Evolutionary conservation across 495 filamentous ascomycete species (phyloP).

Genomic region (Xylaria acuta): DNA sequence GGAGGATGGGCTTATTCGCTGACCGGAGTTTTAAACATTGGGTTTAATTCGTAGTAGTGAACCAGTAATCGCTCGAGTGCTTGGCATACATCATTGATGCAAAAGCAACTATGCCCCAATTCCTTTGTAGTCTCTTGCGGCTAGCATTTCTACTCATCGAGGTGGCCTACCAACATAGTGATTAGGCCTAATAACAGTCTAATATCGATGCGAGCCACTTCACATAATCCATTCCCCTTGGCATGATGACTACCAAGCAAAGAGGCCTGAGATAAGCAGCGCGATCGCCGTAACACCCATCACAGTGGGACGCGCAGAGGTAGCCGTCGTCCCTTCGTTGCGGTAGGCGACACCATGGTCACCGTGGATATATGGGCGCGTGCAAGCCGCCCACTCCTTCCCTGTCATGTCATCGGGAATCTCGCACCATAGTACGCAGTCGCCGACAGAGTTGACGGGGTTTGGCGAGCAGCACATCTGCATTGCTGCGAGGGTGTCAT

Average conservation of each 20-base stretch:
- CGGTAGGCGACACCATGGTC: background rate
- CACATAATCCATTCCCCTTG: background rate
- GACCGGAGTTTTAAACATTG: background rate
- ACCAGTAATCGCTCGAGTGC: background rate
- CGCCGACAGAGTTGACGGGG: conserved; percentile 6
- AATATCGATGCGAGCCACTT: background rate
- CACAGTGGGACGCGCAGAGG: background rate
- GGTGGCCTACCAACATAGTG: background rate
- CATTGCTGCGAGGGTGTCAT: conserved; percentile 13
- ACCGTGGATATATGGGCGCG: background rate
- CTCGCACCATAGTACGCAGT: conserved; percentile 12
- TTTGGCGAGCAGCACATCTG: conserved; percentile 19
- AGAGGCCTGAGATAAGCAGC: conserved; percentile 7
- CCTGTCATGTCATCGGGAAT: background rate
- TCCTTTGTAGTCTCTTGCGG: background rate
- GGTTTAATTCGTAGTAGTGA: background rate
- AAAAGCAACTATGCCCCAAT: background rate
- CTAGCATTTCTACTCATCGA: background rate
- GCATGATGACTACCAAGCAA: background rate
- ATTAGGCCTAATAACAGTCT: background rate
- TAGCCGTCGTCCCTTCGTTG: background rate
- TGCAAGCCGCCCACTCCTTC: background rate
- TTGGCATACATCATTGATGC: background rate
- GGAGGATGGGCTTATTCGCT: background rate
- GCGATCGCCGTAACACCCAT: background rate